Evolutionary conservation across 805 yeast species (phyloP), one percentile per base, ranked within the genome.

Genomic region (Myxozyma udenii): DNA sequence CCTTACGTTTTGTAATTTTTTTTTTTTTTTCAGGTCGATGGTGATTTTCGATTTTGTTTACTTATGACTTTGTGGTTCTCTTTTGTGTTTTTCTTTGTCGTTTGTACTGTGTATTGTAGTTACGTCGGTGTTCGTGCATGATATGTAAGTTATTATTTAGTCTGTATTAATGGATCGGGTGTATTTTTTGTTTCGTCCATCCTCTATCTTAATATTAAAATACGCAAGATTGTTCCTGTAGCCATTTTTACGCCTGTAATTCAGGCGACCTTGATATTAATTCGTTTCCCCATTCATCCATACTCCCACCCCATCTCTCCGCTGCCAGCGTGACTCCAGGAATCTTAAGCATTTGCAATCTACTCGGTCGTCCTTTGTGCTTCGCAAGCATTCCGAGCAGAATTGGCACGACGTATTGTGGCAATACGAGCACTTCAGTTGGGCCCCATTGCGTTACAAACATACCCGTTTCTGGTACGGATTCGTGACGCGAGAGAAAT

Each of bases 371-470:
- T 2, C 14, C n/a, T 7, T 24, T 12, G 14, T 33, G 6, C 12
- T 11, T 16, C 11, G 46, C 46, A 11, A 50, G 35, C 22, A 30
- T 25, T 4, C 30, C 43, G 12, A 50, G 36, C 26, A 50, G 38
- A 5, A 12, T 14, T 12, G 19, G 22, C 4, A 50, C 53, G 6
- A 41, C 45, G 25, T 14, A n/a, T 26, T 39, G 49, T 18, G 53
- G 53, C 7, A 50, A 18, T 19, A 21, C 11, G 19, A 44, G 39
- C 22, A n/a, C 38, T 35, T 50, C 49, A 11, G 40, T 41, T 4
- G 53, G 49, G 18, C 53, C 53, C 53, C 53, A 50, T 41, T 50
- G 53, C 12, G 45, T 37, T 16, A 41, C 49, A 3, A 50, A 44
- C 45, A 44, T 50, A 25, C 32, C 37, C 9, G 12, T 9, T 22